Base-by-base conservation (phyloP, 805 yeast species). In the Vanderwaltozyma polyspora region DNA sequence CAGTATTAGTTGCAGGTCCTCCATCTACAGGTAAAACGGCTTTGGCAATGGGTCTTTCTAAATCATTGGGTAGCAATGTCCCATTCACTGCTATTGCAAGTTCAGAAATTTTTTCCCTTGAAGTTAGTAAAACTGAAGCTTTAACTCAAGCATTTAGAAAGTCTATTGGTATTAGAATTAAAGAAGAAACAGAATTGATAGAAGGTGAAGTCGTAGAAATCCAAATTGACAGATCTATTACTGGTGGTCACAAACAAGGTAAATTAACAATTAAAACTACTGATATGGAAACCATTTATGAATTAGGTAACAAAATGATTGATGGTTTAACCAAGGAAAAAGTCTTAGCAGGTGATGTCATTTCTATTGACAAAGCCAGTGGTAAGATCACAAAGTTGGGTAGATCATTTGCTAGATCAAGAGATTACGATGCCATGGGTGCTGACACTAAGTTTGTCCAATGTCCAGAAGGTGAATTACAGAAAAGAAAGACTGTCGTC, bases 11-110 rank as follows among this genome's bases (percentile, higher is more conserved):
- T 40, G 97, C 98, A 0, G 99, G 99, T 27, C 97, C 97, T 9
- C 98, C 98, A 19, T 84, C 95, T 11, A 91, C 98, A 0, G 99
- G 99, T 60, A 91, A 91, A 60, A 91, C 99, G 3, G 99, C 99
- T 25, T 74, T 91, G 49, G 98, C 99, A 11, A 81, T 86, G 80
- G 98, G 96, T 13, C 67, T 81, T 27, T 70, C 86, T 3, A 87
- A 80, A 54, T 76, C 74, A 34, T 64, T 81, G 46, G 79, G 79
- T 8, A 55, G 51, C 22, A 68, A 61, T 42, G 96, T 91, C 39
- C 98, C 98, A 26, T 91, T 91, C 60, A 89, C 96, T 27, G 85
- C 94, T 8, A 71, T 91, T 57, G 89, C 94, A 8, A 98, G 95
- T 3, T 79, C 94, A 22, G 99, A 91, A 63, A 74, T 91, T 40